Evolutionary conservation across 2,329 filamentous ascomycete genomes (phyloP), one percentile per base, ranked within the genome.

Genomic region (Davidsoniella virescens): DNA sequence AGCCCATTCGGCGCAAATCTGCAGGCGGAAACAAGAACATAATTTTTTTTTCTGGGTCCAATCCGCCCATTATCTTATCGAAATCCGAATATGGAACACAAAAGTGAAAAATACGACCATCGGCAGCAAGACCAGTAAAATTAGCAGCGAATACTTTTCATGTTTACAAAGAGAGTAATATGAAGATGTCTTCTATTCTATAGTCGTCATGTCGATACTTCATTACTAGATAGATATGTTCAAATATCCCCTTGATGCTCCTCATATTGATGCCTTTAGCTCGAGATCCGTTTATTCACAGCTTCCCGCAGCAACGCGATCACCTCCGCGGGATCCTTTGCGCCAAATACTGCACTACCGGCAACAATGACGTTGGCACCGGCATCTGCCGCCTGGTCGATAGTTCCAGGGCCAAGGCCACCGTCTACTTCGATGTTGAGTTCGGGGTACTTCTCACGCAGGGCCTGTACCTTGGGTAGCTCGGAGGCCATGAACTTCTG

Each of bases 401-500:
- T 92, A 0, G 92, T 98, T 56, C 79, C 78, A 49, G 87, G 80
- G 1, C 87, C 87, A 42, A 98, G 66, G 2, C 92, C 92, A 49
- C 92, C 92, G 63, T 98, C 92, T 39, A 98, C 90, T 67, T 98
- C 92, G 59, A 98, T 98, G 68, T 95, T 92, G 55, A 98, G 69
- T 5, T 94, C 76, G 2, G 92, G 90, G 63, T 96, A 98, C 60
- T 77, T 79, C 62, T 81, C 70, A 54, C 92, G 79, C 58, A 98
- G 72, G 38, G 82, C 87, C 57, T 82, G 68, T 20, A 98, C 92
- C 70, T 98, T 98, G 62, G 90, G 87, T 57, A 98, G 77, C 69
- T 94, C 87, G 5, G 85, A 86, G 10, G 87, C 80, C 87, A 96
- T 96, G 72, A 98, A 98, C 62, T 94, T 95, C 64, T 98, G 92